Conservation (phyloP, 1,284 basidiomycete species). For the Taiwanofungus camphoratus region DNA sequence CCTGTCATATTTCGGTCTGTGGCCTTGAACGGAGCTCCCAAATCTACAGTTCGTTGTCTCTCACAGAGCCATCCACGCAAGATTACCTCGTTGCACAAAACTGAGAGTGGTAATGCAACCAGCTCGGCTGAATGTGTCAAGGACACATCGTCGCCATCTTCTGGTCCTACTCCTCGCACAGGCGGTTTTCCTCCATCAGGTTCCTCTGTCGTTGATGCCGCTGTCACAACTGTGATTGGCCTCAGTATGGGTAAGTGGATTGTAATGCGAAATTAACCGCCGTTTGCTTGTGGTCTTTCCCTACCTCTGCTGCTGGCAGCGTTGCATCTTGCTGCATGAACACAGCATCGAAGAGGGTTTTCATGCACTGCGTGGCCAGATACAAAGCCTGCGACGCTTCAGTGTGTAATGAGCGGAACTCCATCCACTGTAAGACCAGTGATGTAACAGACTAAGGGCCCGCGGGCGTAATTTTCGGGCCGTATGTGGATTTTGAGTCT, state of each 20-base stretch:
- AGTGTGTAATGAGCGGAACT: too few relatives aligned
- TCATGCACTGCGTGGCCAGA: too few relatives aligned
- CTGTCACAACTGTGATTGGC: conserved; percentile 54
- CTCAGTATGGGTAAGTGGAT: conserved; percentile 45
- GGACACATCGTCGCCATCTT: not conserved
- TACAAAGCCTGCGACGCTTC: too few relatives aligned
- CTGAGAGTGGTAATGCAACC: not conserved
- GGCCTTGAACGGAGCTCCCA: not conserved
- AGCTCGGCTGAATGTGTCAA: not conserved
- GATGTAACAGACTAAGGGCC: too few relatives aligned
- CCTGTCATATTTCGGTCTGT: not conserved
- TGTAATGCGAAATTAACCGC: too few relatives aligned
- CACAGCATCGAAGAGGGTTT: too few relatives aligned
- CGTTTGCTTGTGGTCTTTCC: too few relatives aligned
- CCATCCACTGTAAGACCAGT: too few relatives aligned
- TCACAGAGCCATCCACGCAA: not conserved
- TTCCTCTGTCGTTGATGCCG: conserved; percentile 38
- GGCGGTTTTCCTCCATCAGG: conserved; percentile 1
- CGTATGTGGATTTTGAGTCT: too few relatives aligned
- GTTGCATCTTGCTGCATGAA: too few relatives aligned
- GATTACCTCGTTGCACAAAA: not conserved
- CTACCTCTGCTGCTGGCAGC: too few relatives aligned
- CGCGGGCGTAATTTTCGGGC: too few relatives aligned
- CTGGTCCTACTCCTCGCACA: not conserved
- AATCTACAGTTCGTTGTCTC: not conserved